Evolutionary conservation across 371 early-diverging fungal species (phyloP), one percentile per base, ranked within the genome.

Genomic region (Lichtheimia hyalospora): DNA sequence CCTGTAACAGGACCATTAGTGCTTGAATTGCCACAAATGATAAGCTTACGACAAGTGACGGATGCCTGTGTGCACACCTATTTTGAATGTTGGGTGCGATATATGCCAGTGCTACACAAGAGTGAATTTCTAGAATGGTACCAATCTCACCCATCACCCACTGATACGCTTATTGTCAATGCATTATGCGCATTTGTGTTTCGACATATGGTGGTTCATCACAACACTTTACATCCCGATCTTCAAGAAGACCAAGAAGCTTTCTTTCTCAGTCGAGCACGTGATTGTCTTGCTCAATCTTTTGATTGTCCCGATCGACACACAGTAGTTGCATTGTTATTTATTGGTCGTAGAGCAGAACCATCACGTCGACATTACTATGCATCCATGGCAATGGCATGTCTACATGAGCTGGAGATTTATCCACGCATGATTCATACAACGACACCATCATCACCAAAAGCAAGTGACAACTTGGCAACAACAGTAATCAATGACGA

Each of bases 51-150:
- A 54, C 71, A 77, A 52, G 68, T 80, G 15, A 66, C 67, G 0
- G 81, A 80, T 54, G 68, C 69, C 0, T 80, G 81, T 46, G 56
- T 80, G 13, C 54, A 74, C 23, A 69, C 69, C 24, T 77, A 69
- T 51, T 77, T 80, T 40, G 57, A 64, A 0, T 80, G 81, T 48
- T 80, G 77, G 81, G 64, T 69, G n/a, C 73, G 75, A 6, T 70
- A 66, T 46, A 62, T 61, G 13, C 77, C 73, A 2, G 64, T 80
- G 12, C 54, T 80, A 25, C 55, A 52, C 53, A 61, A 59, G 49
- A 66, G 73, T 8, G 73, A 77, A 51, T 80, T 80, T 34, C 69
- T 75, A 69, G 57, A 52, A 0, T 80, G 77, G 75, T 75, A 80
- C 48, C 49, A 63, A 16, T 39, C 50, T 1, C 70, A 77, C n/a